These are phyloP conservation scores for Talaromyces funiculosus DNA, from an alignment of 2,329 filamentous ascomycete species.

Conservation along the genomic window DNA sequence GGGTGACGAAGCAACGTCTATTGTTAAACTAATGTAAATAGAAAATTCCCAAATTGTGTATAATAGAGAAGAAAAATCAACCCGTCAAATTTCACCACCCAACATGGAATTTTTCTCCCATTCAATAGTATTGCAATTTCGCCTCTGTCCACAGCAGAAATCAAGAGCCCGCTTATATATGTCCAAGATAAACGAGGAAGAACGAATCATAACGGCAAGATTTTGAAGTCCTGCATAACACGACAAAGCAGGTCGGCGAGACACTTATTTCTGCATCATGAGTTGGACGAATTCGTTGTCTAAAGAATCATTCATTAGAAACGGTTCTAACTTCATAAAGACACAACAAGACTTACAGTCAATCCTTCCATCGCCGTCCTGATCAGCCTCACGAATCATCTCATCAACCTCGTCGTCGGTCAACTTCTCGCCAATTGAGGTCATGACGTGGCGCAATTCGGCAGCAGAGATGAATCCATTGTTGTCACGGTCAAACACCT, in stretches of 20 bases:
- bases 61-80: not conserved
- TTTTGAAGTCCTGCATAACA: conserved; percentile 14
- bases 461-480: conserved; percentile 88
- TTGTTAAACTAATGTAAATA: conserved; percentile 3
- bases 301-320: conserved; percentile 31
- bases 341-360: conserved; percentile 58
- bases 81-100: not conserved
- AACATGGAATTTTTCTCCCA: not conserved
- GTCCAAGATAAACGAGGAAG: conserved; percentile 11
- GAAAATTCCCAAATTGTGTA: not conserved
- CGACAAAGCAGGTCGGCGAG: conserved; percentile 16
- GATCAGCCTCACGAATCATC: conserved; percentile 88
- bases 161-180: conserved; percentile 9
- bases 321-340: not conserved
- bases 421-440: conserved; percentile 84
- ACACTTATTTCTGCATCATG: conserved; percentile 85
- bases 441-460: conserved; percentile 86
- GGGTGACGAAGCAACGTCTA: not conserved
- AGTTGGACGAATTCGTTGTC: conserved; percentile 92
- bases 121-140: not conserved
- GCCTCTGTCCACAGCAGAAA: not conserved
- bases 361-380: conserved; percentile 82
- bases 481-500: conserved; percentile 86
- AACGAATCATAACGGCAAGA: conserved; percentile 20
- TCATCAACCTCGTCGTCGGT: conserved; percentile 87